phyloP scores from a whole-genome alignment of 2,329 filamentous ascomycete genomes.

The Monosporascus ibericus region DNA sequence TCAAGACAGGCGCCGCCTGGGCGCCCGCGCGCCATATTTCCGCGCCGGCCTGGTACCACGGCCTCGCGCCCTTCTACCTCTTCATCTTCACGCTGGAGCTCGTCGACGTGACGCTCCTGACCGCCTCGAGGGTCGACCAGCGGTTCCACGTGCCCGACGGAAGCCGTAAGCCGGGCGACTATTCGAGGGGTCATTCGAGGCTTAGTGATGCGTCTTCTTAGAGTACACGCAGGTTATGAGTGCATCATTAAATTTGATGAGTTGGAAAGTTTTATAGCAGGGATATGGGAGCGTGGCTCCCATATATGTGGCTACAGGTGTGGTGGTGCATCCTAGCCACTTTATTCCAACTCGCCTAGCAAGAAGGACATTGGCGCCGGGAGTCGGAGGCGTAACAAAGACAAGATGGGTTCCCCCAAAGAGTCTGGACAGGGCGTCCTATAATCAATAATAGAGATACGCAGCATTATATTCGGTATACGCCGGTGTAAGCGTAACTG shows the following conservation, averaged over 20 bases:
- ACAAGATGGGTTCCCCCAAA: no score
- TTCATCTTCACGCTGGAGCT: slow-evolving; percentile 29
- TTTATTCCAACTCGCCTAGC: no score
- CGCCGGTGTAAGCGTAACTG: no score
- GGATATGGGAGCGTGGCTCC: no score
- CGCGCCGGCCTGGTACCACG: slow-evolving; percentile 24
- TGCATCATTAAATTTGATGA: no score
- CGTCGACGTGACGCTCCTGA: slow-evolving; percentile 14
- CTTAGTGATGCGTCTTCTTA: background rate
- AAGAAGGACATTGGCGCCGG: background rate
- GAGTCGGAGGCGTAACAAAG: background rate
- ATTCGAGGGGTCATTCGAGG: slow-evolving; percentile 9
- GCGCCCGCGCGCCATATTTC: slow-evolving; percentile 14
- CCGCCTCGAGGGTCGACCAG: slow-evolving; percentile 17
- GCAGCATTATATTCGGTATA: background rate
- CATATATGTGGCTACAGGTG: no score
- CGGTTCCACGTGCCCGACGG: slow-evolving; percentile 22
- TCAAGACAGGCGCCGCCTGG: slow-evolving; percentile 21
- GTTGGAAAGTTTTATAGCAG: no score
- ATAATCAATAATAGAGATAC: background rate
- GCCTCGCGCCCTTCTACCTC: slow-evolving; percentile 28
- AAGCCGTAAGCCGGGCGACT: slow-evolving; percentile 18
- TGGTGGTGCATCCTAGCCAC: no score
- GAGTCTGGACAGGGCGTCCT: no score
- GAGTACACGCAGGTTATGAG: no score